Base-by-base conservation (phyloP, 2,329 filamentous ascomycete species). In the Coniella vitis region DNA sequence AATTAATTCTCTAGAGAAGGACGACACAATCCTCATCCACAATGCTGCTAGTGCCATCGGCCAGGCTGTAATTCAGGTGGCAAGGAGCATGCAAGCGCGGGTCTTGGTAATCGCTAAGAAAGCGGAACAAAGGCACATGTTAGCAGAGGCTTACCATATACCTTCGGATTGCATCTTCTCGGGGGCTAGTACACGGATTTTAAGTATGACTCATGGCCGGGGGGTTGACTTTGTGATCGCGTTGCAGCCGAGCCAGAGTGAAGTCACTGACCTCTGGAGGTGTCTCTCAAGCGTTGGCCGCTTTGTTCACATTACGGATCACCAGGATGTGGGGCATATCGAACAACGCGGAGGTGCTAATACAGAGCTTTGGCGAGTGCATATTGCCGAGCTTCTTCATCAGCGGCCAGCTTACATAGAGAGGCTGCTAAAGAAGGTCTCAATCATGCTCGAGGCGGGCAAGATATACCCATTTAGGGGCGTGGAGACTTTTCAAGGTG, bases 241-340 rank as follows among this genome's bases (percentile, higher is more conserved):
- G n/a, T n/a, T n/a, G n/a, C n/a, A n/a, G n/a, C n/a, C n/a, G n/a
- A n/a, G n/a, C n/a, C n/a, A n/a, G n/a, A n/a, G n/a, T n/a, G n/a
- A n/a, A n/a, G n/a, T n/a, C n/a, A n/a, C n/a, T n/a, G n/a, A n/a
- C n/a, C n/a, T n/a, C 0, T 76, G 68, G 69, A 52, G 64, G 1
- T 73, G 69, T 39, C 59, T 76, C 4, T 69, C 72, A 2, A 55
- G 60, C 5, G 69, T 64, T 42, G 73, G 71, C 0, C 63, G 57
- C 3, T 68, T 77, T 59, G 48, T n/a, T n/a, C n/a, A n/a, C n/a
- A n/a, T n/a, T n/a, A n/a, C n/a, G n/a, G n/a, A n/a, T n/a, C n/a
- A n/a, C n/a, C n/a, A n/a, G n/a, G n/a, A n/a, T n/a, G n/a, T n/a
- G n/a, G n/a, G n/a, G n/a, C n/a, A n/a, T n/a, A n/a, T n/a, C n/a